Base-by-base conservation (phyloP, 805 yeast genomes). In the Candida xyloterini region DNA sequence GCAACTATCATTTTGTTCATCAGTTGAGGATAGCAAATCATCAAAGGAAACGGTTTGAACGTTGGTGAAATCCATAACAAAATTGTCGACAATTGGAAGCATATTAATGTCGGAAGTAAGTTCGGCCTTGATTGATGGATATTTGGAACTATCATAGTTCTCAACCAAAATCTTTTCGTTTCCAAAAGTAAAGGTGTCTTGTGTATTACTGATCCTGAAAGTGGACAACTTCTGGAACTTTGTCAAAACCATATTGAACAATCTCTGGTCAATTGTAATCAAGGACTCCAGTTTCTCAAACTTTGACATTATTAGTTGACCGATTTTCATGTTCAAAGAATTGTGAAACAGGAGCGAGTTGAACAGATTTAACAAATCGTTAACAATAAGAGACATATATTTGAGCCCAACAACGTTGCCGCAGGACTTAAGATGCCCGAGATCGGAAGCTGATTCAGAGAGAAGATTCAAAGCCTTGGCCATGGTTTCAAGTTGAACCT, bases 281-380 rank as follows among this genome's bases (percentile, higher is more conserved):
- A 40, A 42, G 3, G 37, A 22, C 10, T 42, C 23, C 3, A 48
- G 10, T 15, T 38, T 37, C 24, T 45, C 45, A 26, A 52, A 42
- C 27, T 47, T 50, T 13, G 38, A 11, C 14, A 40, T 24, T 15
- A 49, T 36, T 22, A 49, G 25, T 16, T 32, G 29, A 1, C 48
- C 13, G 15, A 30, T 36, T 10, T 27, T 28, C 2, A 32, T 23
- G 23, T 40, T 40, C 18, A 50, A 15, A 10, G 27, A 14, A 4
- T 34, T 39, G 10, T 46, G 37, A 23, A 37, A 43, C 5, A 42
- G 18, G 9, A 51, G 26, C 3, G 46, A 31, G 31, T 47, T 46
- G 34, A 52, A 35, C 7, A 37, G 37, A 2, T 38, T 15, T 23
- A 48, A 13, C n/a, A 50, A 9, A 22, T 48, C 55, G 29, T 30